These are phyloP conservation scores for Sporothrix brunneoviolacea DNA, from an alignment of 2,329 filamentous ascomycete species.

Conservation along the genomic window DNA sequence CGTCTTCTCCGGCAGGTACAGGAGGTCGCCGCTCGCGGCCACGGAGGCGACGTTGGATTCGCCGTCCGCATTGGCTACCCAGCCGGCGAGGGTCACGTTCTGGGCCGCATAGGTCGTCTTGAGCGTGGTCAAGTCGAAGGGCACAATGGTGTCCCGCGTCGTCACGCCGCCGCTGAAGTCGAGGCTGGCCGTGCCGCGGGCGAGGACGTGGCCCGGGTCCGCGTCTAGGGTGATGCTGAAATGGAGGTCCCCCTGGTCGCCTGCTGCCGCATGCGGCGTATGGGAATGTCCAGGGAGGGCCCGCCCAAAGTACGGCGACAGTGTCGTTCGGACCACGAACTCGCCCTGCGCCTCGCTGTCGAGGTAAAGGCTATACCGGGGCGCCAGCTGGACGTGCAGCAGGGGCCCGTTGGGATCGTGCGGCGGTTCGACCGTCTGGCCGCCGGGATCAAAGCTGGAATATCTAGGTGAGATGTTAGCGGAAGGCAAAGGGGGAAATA, in stretches of 20 bases:
- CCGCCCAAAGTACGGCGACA: slow-evolving; percentile 35
- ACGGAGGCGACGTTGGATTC: slow-evolving; percentile 25
- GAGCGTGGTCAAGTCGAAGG: slow-evolving; percentile 32
- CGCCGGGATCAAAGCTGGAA: slow-evolving; percentile 39
- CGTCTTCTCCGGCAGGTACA: slow-evolving; percentile 39
- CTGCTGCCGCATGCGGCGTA: not conserved
- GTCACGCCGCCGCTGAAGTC: slow-evolving; percentile 21
- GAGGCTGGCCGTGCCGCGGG: slow-evolving; percentile 28
- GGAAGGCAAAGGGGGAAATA: no score
- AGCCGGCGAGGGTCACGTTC: slow-evolving; percentile 32
- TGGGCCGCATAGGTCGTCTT: slow-evolving; percentile 32
- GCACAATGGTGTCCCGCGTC: slow-evolving; percentile 26
- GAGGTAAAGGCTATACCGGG: slow-evolving; percentile 42
- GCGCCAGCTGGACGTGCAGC: slow-evolving; percentile 37
- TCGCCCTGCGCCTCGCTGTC: slow-evolving; percentile 33
- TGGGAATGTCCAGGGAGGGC: slow-evolving; percentile 29
- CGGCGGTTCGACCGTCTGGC: slow-evolving; percentile 33
- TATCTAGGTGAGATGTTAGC: slow-evolving; percentile 20
- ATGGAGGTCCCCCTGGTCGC: slow-evolving; percentile 13
- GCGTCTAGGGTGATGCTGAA: slow-evolving; percentile 32
- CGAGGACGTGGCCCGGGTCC: slow-evolving; percentile 26
- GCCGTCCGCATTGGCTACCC: slow-evolving; percentile 23
- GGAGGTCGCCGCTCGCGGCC: slow-evolving; percentile 28
- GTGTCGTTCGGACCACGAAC: slow-evolving; percentile 36
- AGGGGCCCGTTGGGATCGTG: slow-evolving; percentile 26